A percentile compares a stretch with the other conserved stretches of the same genome.
These are phyloP conservation scores for Rhodamnia argentea DNA, from an alignment of 345 rosid species.

Conservation along the genomic window DNA sequence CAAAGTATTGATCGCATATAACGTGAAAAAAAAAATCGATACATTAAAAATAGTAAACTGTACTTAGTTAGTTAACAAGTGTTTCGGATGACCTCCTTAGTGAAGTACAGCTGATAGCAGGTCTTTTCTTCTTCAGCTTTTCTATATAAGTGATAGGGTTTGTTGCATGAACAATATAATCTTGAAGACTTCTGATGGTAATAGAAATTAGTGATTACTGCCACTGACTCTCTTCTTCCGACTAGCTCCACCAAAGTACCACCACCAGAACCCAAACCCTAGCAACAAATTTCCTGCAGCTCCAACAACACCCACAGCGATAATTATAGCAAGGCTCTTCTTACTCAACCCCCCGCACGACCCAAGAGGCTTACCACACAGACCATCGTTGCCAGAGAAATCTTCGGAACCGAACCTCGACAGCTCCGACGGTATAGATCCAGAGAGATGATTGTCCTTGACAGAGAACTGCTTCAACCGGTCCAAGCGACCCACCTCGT, in stretches of 20 bases:
- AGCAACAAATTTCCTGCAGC: constrained; percentile 26
- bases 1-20: background rate
- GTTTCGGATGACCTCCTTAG: background rate
- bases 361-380: constrained; percentile 46
- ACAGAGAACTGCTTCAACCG: constrained; percentile 38
- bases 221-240: constrained; percentile 12
- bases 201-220: background rate
- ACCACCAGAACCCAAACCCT: constrained; percentile 43
- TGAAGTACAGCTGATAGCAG: background rate
- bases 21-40: background rate
- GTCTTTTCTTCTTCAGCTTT: background rate
- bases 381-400: constrained; percentile 26
- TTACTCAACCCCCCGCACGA: constrained; percentile 35
- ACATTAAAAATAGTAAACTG: background rate
- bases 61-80: background rate
- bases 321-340: constrained; percentile 28
- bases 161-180: background rate
- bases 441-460: constrained; percentile 32
- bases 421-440: constrained; percentile 38
- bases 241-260: constrained; percentile 27
- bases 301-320: constrained; percentile 33
- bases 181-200: background rate
- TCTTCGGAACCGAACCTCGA: constrained; percentile 13
- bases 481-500: constrained; percentile 26
- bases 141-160: background rate